Percentiles rank a stretch among this genome's conserved stretches.
Conservation (phyloP, 2,329 filamentous ascomycete genomes). For the Fusarium sp. region DNA sequence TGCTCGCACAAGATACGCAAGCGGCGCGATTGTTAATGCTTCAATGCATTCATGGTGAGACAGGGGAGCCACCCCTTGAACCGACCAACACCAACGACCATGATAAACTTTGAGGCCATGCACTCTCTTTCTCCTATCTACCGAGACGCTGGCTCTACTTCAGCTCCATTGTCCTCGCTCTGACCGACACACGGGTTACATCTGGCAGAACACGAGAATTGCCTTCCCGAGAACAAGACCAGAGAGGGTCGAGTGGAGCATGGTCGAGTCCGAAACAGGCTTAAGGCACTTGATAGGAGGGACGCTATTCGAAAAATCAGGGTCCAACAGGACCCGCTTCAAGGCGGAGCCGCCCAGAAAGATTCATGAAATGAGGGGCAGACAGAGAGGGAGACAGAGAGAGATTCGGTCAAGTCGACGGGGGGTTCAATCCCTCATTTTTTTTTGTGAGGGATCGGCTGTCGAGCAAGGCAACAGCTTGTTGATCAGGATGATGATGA, state of each 20-base stretch:
- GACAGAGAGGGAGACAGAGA: background rate
- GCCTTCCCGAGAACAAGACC: background rate
- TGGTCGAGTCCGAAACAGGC: background rate
- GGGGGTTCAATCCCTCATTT: background rate
- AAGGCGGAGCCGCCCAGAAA: conserved; percentile 18
- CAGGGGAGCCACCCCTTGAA: conserved; percentile 6
- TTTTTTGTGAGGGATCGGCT: background rate
- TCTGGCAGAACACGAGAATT: background rate
- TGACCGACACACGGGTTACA: background rate
- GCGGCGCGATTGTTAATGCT: background rate
- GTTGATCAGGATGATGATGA: background rate
- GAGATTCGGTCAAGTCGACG: background rate
- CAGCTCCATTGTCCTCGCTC: background rate
- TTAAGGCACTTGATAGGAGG: background rate
- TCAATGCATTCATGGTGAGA: conserved; percentile 2
- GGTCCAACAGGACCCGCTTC: conserved; percentile 7
- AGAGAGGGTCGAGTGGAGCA: background rate
- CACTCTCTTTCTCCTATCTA: background rate
- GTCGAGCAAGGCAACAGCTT: background rate
- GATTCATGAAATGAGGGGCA: background rate
- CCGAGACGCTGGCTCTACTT: background rate
- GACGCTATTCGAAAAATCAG: background rate
- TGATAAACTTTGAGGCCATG: background rate
- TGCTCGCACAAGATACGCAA: conserved; percentile 16
- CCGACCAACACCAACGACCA: background rate